phyloP scores from a whole-genome alignment of 768 basidiomycete species.

The Exidia glandulosa region DNA sequence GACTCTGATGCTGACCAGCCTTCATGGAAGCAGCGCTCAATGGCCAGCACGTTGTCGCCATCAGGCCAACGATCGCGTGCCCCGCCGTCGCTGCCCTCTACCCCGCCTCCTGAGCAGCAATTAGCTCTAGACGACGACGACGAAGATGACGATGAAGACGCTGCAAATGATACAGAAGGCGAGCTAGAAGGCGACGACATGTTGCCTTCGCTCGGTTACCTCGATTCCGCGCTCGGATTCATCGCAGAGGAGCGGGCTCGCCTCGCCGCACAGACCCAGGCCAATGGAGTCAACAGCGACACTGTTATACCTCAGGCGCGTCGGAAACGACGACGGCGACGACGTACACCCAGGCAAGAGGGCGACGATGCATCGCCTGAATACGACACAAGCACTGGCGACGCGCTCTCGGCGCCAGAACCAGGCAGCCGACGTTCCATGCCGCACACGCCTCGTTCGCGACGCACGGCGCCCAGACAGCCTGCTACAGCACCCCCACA shows the following conservation, averaged over 20 bases:
- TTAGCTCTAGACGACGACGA: slow-evolving; percentile 13
- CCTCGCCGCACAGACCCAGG: slow-evolving; percentile 31
- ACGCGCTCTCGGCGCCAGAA: slow-evolving; percentile 7
- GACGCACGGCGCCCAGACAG: background rate
- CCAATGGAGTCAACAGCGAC: background rate
- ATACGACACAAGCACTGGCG: slow-evolving; percentile 3
- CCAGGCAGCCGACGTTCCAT: too few relatives aligned
- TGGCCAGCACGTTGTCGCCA: slow-evolving; percentile 43
- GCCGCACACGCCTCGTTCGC: background rate
- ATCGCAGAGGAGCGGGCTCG: slow-evolving; percentile 59
- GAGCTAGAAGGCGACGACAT: slow-evolving; percentile 20
- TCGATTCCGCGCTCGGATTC: slow-evolving; percentile 67
- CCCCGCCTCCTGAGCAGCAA: slow-evolving; percentile 12
- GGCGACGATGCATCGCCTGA: slow-evolving; percentile 3
- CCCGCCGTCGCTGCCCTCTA: slow-evolving; percentile 7
- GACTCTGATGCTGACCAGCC: slow-evolving; percentile 36
- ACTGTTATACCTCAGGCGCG: background rate
- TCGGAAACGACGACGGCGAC: slow-evolving; percentile 24
- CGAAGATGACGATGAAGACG: slow-evolving; percentile 8
- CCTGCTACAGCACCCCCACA: background rate
- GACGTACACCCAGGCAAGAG: slow-evolving; percentile 25
- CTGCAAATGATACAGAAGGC: slow-evolving; percentile 7
- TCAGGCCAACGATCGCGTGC: slow-evolving; percentile 9
- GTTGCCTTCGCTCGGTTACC: slow-evolving; percentile 58
- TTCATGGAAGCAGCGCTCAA: slow-evolving; percentile 51